Evolutionary conservation across 805 yeast genomes (phyloP).

Genomic region (Kodamaea fukazawae): DNA sequence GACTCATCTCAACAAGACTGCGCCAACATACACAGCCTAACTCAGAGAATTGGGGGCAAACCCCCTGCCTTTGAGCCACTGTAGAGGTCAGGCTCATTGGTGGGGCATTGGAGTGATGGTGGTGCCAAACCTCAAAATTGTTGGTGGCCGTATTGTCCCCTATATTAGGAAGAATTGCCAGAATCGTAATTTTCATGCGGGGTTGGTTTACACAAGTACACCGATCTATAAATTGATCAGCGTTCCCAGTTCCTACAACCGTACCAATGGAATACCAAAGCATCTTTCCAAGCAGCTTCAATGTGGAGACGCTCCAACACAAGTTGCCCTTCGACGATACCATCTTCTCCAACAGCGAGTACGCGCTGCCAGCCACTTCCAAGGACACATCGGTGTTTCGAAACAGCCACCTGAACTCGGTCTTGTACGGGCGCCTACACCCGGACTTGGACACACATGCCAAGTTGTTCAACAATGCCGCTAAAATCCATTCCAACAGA

Average conservation of each 20-base stretch:
- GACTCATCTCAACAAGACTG: no score
- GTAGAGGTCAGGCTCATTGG: no score
- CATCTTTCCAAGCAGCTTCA: conserved; percentile 5
- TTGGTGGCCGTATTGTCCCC: no score
- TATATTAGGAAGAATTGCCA: no score
- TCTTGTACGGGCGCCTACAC: conserved; percentile 15
- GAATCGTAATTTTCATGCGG: background rate
- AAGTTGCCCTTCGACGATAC: conserved; percentile 2
- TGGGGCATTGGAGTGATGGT: no score
- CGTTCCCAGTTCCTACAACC: background rate
- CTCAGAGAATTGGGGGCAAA: no score
- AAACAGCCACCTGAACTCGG: conserved; percentile 2
- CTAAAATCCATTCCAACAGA: conserved; percentile 18
- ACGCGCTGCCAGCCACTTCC: background rate
- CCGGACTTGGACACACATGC: conserved; percentile 40
- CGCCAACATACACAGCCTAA: no score
- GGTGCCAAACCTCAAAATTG: no score
- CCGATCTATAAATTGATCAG: no score
- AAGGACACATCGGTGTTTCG: conserved; percentile 6
- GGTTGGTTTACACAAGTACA: background rate
- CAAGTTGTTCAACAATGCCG: conserved; percentile 29
- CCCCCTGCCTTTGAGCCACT: no score
- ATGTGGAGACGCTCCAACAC: conserved; percentile 5
- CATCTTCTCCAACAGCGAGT: conserved; percentile 1
- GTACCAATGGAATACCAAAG: conserved; percentile 1